phyloP scores from a whole-genome alignment of 1,284 basidiomycete species.

The Neonothopanus nambi region DNA sequence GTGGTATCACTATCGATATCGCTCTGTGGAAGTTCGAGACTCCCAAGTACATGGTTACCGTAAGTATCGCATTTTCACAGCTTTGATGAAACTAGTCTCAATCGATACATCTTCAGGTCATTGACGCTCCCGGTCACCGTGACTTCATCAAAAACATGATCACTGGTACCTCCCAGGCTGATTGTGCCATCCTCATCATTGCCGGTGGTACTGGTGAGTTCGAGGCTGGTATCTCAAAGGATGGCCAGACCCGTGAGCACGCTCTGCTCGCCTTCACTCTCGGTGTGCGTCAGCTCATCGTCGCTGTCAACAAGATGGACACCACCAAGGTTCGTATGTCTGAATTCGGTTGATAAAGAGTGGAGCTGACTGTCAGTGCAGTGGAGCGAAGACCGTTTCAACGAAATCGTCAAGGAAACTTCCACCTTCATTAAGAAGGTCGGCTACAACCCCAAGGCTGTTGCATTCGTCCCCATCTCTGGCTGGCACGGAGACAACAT shows the following conservation, averaged over 20 bases:
- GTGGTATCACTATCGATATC: constrained; percentile 99
- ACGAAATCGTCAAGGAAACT: constrained; percentile 99
- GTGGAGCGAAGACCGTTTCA: constrained; percentile 99
- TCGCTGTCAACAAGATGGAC: constrained; percentile 99
- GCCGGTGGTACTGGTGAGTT: constrained; percentile 99
- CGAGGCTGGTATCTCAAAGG: constrained; percentile 99
- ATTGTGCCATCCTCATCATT: constrained; percentile 99
- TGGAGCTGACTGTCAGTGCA: constrained; percentile 32
- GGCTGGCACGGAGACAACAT: constrained; percentile 99
- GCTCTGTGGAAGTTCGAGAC: constrained; percentile 99
- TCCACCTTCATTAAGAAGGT: constrained; percentile 99
- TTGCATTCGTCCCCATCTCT: constrained; percentile 99
- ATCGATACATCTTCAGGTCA: constrained; percentile 59
- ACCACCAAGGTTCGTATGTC: constrained; percentile 78
- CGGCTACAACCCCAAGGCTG: constrained; percentile 99
- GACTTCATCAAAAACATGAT: constrained; percentile 99
- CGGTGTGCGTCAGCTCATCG: constrained; percentile 99
- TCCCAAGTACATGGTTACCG: constrained; percentile 87
- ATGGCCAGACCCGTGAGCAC: constrained; percentile 99
- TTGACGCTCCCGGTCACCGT: constrained; percentile 99
- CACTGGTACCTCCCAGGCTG: constrained; percentile 99
- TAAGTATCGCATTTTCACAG: constrained; percentile 39
- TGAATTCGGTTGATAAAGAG: no score
- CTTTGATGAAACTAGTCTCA: constrained; percentile 7
- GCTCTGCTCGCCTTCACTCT: constrained; percentile 99